phyloP scores from a whole-genome alignment of 2,329 filamentous ascomycete genomes.

The Cadophora sp. region DNA sequence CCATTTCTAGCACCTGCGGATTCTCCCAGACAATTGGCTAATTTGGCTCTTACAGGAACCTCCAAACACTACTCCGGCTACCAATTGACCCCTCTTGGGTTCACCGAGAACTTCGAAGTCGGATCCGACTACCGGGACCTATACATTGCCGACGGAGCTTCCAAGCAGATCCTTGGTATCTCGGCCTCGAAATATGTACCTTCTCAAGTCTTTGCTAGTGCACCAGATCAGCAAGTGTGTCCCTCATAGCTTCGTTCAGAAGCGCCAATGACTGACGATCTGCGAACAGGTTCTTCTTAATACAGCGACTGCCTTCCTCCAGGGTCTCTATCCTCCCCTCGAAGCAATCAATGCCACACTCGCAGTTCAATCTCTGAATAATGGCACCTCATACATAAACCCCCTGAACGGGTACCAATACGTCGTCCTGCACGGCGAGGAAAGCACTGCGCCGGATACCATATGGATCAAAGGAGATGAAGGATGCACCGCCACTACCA shows the following conservation, averaged over 20 bases:
- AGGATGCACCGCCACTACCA: conserved; percentile 32
- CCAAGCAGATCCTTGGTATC: conserved; percentile 67
- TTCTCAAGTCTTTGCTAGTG: conserved; percentile 63
- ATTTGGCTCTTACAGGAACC: conserved; percentile 10
- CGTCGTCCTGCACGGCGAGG: conserved; percentile 70
- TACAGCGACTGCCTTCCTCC: conserved; percentile 79
- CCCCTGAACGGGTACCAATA: conserved; percentile 84
- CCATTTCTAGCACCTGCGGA: not conserved
- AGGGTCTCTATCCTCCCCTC: conserved; percentile 85
- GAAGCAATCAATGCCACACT: conserved; percentile 59
- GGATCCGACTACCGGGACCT: conserved; percentile 76
- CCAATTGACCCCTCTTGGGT: conserved; percentile 69
- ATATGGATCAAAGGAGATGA: conserved; percentile 44
- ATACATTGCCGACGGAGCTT: conserved; percentile 69
- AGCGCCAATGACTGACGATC: not conserved
- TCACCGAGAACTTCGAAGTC: conserved; percentile 72
- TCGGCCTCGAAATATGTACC: conserved; percentile 68
- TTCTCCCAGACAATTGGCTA: not conserved
- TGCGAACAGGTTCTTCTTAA: conserved; percentile 70
- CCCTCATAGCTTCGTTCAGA: not conserved
- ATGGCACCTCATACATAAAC: conserved; percentile 67
- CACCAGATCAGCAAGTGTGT: conserved; percentile 50
- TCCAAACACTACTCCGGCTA: conserved; percentile 61
- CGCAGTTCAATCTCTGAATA: conserved; percentile 67
- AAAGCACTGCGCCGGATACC: conserved; percentile 34